A percentile compares a stretch with the other conserved stretches of the same genome.
Evolutionary conservation across 306 rosid genomes (phyloP).

Genomic region (Pueraria montana): DNA sequence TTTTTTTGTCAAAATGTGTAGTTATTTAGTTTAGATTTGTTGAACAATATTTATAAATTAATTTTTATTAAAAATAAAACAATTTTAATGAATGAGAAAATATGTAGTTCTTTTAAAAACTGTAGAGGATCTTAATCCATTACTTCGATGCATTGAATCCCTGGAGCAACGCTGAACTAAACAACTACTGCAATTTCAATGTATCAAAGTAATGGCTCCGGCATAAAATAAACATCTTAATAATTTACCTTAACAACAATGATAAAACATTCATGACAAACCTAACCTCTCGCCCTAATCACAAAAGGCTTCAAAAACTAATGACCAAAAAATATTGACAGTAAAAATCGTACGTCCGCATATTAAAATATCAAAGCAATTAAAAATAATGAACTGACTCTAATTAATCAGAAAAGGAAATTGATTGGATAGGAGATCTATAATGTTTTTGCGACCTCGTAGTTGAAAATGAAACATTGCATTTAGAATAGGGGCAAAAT

Average conservation of each 20-base stretch:
- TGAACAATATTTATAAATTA: neutral
- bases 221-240: neutral
- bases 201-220: neutral
- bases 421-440: neutral
- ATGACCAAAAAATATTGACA: neutral
- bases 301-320: slow-evolving; percentile 19
- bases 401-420: neutral
- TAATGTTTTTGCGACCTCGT: neutral
- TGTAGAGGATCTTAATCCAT: neutral
- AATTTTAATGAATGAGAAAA: neutral
- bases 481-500: slow-evolving; percentile 31
- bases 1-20: too few relatives aligned
- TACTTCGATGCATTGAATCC: neutral
- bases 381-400: neutral
- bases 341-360: neutral
- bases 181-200: neutral
- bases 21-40: neutral
- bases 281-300: neutral
- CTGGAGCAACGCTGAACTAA: neutral
- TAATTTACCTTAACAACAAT: neutral
- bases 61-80: too few relatives aligned
- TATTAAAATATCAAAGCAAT: slow-evolving; percentile 15
- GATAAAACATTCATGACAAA: neutral
- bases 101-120: neutral
- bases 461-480: slow-evolving; percentile 8